A percentile compares a stretch with the other conserved stretches of the same genome.
These are phyloP conservation scores for Elaeis guineensis DNA, from an alignment of 176 grass and related monocot species.

Conservation along the genomic window DNA sequence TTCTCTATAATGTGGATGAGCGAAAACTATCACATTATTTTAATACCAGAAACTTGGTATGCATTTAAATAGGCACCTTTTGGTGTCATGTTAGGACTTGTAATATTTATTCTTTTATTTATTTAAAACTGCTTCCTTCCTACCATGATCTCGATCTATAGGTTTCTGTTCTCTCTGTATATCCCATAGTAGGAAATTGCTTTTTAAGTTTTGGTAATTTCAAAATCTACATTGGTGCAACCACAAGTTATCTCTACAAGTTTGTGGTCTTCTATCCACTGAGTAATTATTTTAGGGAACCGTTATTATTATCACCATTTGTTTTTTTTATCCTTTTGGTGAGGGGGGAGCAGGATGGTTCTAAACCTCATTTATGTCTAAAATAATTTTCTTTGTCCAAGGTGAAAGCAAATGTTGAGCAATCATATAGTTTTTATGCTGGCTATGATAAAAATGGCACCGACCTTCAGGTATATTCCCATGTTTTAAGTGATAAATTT, in stretches of 20 bases:
- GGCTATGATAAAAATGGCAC: conserved; percentile 48
- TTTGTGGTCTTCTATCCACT: too few species aligned
- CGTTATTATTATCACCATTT: too few species aligned
- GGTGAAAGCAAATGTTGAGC: conserved; percentile 57
- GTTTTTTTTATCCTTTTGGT: too few species aligned
- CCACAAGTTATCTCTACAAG: too few species aligned
- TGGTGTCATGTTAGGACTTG: conserved; percentile 1
- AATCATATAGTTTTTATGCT: conserved; percentile 75
- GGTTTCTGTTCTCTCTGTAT: too few species aligned
- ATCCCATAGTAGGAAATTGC: too few species aligned
- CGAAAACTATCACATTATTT: conserved; percentile 46
- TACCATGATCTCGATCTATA: too few species aligned
- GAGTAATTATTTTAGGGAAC: too few species aligned
- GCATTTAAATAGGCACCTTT: neutral
- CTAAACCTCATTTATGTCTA: neutral
- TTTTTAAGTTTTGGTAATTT: too few species aligned
- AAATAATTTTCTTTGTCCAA: conserved; percentile 29
- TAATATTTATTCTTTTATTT: conserved; percentile 1
- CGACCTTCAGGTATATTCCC: conserved; percentile 68
- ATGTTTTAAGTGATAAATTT: neutral
- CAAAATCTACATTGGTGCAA: too few species aligned
- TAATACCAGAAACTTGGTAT: conserved; percentile 55
- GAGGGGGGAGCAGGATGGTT: too few species aligned
- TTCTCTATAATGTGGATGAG: conserved; percentile 46
- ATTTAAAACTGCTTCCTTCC: neutral